Evolutionary conservation across 768 basidiomycete genomes (phyloP), one percentile per base, ranked within the genome.

Genomic region (Leccinum pellstonianum): DNA sequence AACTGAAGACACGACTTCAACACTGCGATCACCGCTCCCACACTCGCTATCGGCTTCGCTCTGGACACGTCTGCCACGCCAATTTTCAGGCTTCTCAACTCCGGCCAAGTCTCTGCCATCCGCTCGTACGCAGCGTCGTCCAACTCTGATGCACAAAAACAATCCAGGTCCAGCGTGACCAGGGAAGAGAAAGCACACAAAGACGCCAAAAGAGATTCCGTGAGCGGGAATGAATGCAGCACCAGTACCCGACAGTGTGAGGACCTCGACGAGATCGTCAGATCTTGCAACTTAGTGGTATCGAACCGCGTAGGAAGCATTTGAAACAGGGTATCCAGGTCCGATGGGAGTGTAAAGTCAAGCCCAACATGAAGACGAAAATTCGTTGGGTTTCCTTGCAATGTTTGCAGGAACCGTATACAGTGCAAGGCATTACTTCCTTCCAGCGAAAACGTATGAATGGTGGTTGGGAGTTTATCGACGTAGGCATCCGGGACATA

Each of bases 21-120:
- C 14, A 66, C 51, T 12, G 61, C 54, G 10, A 66, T 54, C 23
- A 68, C 62, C 12, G 62, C 67, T 1, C 41, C 53, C 9, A 63
- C 53, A 3, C 59, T 64, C 14, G 67, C 64, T 9, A n/a, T 21
- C 19, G 66, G 66, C 14, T 4, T 48, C 48, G 3, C n/a, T 12
- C 27, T 43, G 4, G 21, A 47, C 35, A 49, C 14, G 9, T 61
- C 53, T 6, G 5, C 41, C 14, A 48, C 43, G 3, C 66, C 66
- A 2, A 68, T 2, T 29, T 64, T 62, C 25, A 64, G 43, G 14
- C 49, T 43, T 46, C n/a, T 52, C 62, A 68, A 51, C 50, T 58
- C 33, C 0, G 62, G 65, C 33, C 56, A 54, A 19, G 62, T 43
- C 14, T 29, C n/a, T 1, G 66, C 66, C 41, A 63, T 48, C 27